Percentiles rank a stretch among this genome's conserved stretches.
These are phyloP conservation scores for Taphrina populina DNA, from an alignment of 1,139 yeast species.

Conservation along the genomic window DNA sequence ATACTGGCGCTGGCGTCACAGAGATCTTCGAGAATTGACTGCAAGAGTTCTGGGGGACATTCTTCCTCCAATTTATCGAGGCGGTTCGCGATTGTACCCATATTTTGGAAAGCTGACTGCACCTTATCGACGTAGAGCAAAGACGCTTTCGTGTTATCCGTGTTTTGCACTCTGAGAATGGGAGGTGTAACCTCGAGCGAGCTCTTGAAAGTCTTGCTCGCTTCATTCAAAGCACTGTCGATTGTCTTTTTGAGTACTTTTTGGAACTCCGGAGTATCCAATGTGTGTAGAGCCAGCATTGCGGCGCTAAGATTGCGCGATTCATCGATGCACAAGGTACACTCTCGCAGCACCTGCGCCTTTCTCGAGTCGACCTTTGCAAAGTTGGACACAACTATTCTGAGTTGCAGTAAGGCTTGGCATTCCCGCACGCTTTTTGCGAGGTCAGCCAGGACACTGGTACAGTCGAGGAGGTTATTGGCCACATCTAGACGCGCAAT, in stretches of 20 bases:
- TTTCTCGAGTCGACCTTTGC: slow-evolving; percentile 1
- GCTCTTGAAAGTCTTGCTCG: slow-evolving; percentile 1
- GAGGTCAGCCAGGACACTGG: slow-evolving; percentile 8
- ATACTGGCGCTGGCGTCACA: slow-evolving; percentile 29
- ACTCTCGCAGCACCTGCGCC: slow-evolving; percentile 13
- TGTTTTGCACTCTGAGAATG: slow-evolving; percentile 7
- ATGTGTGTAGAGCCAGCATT: not conserved
- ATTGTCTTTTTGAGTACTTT: not conserved
- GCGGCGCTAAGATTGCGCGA: slow-evolving; percentile 6
- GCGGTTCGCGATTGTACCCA: not conserved
- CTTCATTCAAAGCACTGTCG: not conserved
- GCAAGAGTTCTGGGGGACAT: slow-evolving; percentile 9
- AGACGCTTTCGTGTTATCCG: slow-evolving; percentile 19
- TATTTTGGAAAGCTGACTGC: slow-evolving; percentile 3
- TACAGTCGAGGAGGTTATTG: slow-evolving; percentile 1
- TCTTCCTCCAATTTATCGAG: slow-evolving; percentile 11
- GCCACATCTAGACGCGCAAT: slow-evolving; percentile 7
- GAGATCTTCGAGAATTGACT: slow-evolving; percentile 2
- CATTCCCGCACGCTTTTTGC: slow-evolving; percentile 1
- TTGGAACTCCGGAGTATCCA: slow-evolving; percentile 10
- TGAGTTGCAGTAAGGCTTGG: slow-evolving; percentile 20
- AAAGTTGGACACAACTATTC: slow-evolving; percentile 6
- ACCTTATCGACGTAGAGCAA: not conserved
- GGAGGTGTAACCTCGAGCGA: slow-evolving; percentile 10
- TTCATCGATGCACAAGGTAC: not conserved